Evolutionary conservation across 495 filamentous ascomycete species (phyloP).

Genomic region (Penicillium tannophilum): DNA sequence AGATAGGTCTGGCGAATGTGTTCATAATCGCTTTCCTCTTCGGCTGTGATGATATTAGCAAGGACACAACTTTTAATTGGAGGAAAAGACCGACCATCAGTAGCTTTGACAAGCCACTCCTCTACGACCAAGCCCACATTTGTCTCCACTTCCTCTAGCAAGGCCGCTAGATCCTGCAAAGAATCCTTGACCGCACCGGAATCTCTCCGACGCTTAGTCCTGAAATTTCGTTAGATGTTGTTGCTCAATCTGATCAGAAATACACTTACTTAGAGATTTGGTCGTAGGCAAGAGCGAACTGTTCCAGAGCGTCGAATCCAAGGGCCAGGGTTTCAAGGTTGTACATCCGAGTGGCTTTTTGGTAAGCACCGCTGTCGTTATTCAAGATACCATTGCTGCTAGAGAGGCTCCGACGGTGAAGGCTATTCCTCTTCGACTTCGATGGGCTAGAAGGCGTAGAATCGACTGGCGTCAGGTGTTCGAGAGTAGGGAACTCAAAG

Average conservation of each 20-base stretch:
- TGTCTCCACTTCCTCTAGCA: slow-evolving; percentile 35
- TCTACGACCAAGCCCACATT: slow-evolving; percentile 42
- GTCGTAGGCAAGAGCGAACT: slow-evolving; percentile 52
- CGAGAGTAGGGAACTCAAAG: slow-evolving; percentile 31
- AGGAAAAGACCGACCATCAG: slow-evolving; percentile 39
- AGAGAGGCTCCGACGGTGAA: slow-evolving; percentile 30
- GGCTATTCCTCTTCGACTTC: slow-evolving; percentile 33
- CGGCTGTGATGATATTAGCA: slow-evolving; percentile 31
- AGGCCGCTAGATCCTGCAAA: slow-evolving; percentile 33
- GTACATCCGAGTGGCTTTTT: slow-evolving; percentile 63
- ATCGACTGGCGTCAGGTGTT: slow-evolving; percentile 26
- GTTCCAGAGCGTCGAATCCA: slow-evolving; percentile 67
- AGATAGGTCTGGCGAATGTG: slow-evolving; percentile 72
- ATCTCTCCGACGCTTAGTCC: slow-evolving; percentile 36
- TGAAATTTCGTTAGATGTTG: slow-evolving; percentile 22
- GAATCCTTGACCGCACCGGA: slow-evolving; percentile 39
- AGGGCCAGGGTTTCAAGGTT: slow-evolving; percentile 73
- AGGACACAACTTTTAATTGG: not conserved
- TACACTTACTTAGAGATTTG: slow-evolving; percentile 44
- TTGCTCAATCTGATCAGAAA: not conserved
- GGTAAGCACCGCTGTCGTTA: slow-evolving; percentile 23
- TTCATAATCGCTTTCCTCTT: slow-evolving; percentile 44
- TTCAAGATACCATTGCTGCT: slow-evolving; percentile 17
- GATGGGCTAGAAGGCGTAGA: slow-evolving; percentile 34
- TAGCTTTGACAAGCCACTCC: slow-evolving; percentile 39